Base-by-base conservation (phyloP, 1,139 yeast species). In the Pichia sp. region DNA sequence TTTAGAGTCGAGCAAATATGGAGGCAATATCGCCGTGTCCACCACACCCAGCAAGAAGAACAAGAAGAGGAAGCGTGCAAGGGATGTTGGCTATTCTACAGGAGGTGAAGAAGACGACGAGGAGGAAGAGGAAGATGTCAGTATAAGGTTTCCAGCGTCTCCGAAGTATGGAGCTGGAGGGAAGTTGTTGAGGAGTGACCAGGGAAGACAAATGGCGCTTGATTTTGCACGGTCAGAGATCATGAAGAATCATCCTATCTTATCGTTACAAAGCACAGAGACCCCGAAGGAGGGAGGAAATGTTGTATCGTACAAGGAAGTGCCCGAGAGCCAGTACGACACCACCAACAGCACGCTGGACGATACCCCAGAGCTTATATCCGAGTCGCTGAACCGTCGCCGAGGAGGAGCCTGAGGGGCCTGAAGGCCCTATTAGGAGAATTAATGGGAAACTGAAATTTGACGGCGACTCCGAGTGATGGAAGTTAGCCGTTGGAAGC, bases 81-180 rank as follows among this genome's bases (percentile, higher is more conserved):
- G 17, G 7, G 4, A 15, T 18, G 32, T 12, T 11, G 34, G 19
- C 8, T 22, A 32, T 18, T 4, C 14, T 7, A 17, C 9, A 12
- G 20, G 14, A 17, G 21, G 15, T 9, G 19, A 7, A 18, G 21
- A 38, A 11, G 15, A 31, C 17, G 42, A 40, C 17, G 45, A 36
- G 21, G 39, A 43, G 19, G 46, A 44, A 14, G 56, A 50, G 44
- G 66, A 55, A 42, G 67, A 62, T 38, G 28, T 53, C 11, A 64
- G 65, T 8, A 79, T 73, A 48, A 59, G 80, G 48, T 76, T 76
- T 51, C 82, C 82, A 1, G 65, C 72, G 42, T 75, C 83, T 0
- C 80, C 81, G 4, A 71, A 71, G 46, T 72, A 71, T 44, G 69
- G 69, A 1, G 63, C 58, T 0, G 63, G 63, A 11, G 66, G 64